Base-by-base conservation (phyloP, 2,329 filamentous ascomycete genomes). In the Penicillium sp. region DNA sequence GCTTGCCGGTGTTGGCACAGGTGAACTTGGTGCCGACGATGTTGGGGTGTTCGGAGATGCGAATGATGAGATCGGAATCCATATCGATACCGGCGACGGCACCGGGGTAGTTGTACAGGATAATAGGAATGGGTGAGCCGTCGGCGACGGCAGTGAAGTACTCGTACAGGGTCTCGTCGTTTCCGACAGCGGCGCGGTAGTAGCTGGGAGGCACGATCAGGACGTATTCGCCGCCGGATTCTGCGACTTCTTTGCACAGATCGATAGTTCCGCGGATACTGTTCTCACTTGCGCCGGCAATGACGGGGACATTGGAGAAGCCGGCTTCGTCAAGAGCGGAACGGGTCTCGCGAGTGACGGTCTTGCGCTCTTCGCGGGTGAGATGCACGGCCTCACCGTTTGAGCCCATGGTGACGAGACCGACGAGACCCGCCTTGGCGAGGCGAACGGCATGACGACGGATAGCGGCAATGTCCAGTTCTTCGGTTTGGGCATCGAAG, bases 1-100 rank as follows among this genome's bases (percentile, higher is more conserved):
- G 82, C 77, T 95, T 96, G 60, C 91, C 91, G 1, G 90, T 94
- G 79, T 91, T 94, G 61, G 90, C 91, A 71, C 91, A 95, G 39
- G 91, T 96, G 80, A 96, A 95, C 75, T 96, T 96, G 52, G 90
- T 92, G 59, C 91, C 91, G 59, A 92, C 79, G 67, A 96, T 91
- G 76, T 95, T 95, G 61, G 86, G 85, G 76, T 95, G 91, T 70
- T 86, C 77, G 43, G 88, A 89, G 36, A 96, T 84, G 70, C 83
- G 83, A 77, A 94, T 91, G 67, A 96, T 83, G 56, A 93, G 82
- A 71, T 96, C 91, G 55, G 89, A 92, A 80, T 94, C 90, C 84
- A 96, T 88, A 73, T 96, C 91, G 68, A 95, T 89, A 47, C 91
- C 91, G 5, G 90, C 83, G 5, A 94, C 91, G 47, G 90, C 91